Conservation (phyloP, 176 grass and related monocot genomes). For the Musa troglodytarum region DNA sequence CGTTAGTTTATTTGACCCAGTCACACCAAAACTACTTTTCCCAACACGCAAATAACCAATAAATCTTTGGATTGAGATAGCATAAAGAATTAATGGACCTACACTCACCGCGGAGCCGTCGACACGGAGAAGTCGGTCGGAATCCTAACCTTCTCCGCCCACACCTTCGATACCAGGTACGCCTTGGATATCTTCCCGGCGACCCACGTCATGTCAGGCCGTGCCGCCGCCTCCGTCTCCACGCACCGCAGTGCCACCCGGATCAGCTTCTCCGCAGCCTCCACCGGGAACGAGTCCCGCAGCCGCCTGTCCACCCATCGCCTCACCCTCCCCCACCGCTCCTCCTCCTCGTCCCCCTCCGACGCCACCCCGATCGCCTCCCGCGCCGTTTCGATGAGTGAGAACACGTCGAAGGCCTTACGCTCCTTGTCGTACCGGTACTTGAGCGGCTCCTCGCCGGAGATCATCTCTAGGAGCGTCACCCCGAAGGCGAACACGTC, state of each 20-base stretch:
- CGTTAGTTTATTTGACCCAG: no score
- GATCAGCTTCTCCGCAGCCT: no score
- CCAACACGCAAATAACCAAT: no score
- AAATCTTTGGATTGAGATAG: no score
- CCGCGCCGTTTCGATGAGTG: constrained; percentile 42
- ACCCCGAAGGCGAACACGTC: background rate
- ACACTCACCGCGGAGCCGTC: constrained; percentile 26
- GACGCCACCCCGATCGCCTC: constrained; percentile 20
- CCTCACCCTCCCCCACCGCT: constrained; percentile 26
- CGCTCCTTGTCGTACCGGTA: constrained; percentile 37
- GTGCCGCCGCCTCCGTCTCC: no score
- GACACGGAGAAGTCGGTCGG: constrained; percentile 6
- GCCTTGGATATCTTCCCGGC: constrained; percentile 51
- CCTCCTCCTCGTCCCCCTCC: background rate
- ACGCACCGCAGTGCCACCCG: no score
- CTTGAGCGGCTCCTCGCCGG: constrained; percentile 37
- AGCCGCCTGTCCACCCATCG: constrained; percentile 33
- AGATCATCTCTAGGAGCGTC: constrained; percentile 45
- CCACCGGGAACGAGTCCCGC: no score
- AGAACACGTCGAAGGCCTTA: constrained; percentile 28
- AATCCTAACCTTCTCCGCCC: constrained; percentile 32
- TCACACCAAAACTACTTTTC: no score
- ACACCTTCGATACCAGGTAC: constrained; percentile 34
- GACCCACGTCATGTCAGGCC: constrained; percentile 26
- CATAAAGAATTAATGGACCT: no score